Base-by-base conservation (phyloP, 2,329 filamentous ascomycete genomes). In the Albifimbria verrucaria region DNA sequence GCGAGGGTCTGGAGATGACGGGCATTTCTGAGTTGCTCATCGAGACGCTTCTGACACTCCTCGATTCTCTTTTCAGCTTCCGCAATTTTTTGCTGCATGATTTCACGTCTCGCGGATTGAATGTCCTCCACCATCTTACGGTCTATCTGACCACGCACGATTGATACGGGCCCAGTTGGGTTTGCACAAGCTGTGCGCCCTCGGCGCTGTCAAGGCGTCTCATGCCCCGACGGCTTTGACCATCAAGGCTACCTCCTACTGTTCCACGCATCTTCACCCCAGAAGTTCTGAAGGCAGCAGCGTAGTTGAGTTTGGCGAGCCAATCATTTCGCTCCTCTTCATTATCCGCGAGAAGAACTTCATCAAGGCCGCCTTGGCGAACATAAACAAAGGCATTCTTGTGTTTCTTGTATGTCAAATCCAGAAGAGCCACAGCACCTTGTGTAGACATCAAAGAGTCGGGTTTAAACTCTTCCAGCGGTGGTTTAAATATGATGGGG, bases 241-340 rank as follows among this genome's bases (percentile, higher is more conserved):
- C 90, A 64, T 96, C 91, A 62, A 96, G 94, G 60, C 88, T 86
- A 6, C 88, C 88, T 12, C 90, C 92, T 50, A 94, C 81, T 52
- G 96, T 87, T 21, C 92, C 92, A 61, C 93, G 84, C 79, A 96
- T 95, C 43, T 91, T 84, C 6, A 97, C 91, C 12, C 93, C 92
- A 6, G 92, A 90, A 1, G 92, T 96, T 60, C 91, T 84, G 69
- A 97, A 97, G 1, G 94, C 90, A 9, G 94, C 92, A 28, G 93
- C 93, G 67, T 97, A 97, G 68, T 99, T 99, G 55, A 99, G 81
- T 65, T 96, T 94, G 7, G 89, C 90, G 24, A 99, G 77, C 94
- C 94, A 99, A 66, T 99, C 94, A 63, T 97, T 96, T 80, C 96
- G 86, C 63, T 99, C 94, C 1, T 84, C 78, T 63, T 99, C 94